These are phyloP conservation scores for Venturia effusa DNA, from an alignment of 2,329 filamentous ascomycete species.

Conservation along the genomic window DNA sequence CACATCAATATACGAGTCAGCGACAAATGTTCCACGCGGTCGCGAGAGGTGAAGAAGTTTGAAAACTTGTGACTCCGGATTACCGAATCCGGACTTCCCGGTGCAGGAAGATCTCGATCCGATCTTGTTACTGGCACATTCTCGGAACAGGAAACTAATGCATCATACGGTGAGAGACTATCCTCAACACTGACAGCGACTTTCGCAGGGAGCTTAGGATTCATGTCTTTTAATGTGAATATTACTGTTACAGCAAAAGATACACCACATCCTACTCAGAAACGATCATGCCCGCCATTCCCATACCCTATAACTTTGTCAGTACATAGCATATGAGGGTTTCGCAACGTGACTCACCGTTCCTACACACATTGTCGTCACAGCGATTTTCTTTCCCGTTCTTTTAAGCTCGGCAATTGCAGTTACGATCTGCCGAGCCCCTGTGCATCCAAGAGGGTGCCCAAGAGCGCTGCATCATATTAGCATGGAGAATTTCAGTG, in stretches of 20 bases:
- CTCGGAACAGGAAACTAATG: no score
- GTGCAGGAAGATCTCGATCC: no score
- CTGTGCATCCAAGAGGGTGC: conserved; percentile 89
- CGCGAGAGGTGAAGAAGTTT: not conserved
- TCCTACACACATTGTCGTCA: conserved; percentile 93
- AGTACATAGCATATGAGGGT: not conserved
- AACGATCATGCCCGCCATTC: conserved; percentile 11
- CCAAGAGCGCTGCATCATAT: conserved; percentile 56
- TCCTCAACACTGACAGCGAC: no score
- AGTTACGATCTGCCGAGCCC: conserved; percentile 85
- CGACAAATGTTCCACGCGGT: not conserved
- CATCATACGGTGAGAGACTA: no score
- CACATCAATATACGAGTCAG: not conserved
- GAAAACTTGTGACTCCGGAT: not conserved
- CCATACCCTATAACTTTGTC: conserved; percentile 9
- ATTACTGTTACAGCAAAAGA: not conserved
- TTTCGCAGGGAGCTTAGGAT: not conserved
- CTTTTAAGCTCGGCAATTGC: conserved; percentile 81
- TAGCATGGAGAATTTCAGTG: not conserved
- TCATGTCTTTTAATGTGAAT: not conserved
- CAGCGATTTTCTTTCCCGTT: conserved; percentile 72
- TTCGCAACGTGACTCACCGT: conserved; percentile 40
- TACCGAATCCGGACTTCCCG: no score
- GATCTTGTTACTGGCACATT: no score
- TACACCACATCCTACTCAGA: conserved; percentile 4